Conservation (phyloP, 108 stramenopile species). For the Pseudonitzschia delicatissima region DNA sequence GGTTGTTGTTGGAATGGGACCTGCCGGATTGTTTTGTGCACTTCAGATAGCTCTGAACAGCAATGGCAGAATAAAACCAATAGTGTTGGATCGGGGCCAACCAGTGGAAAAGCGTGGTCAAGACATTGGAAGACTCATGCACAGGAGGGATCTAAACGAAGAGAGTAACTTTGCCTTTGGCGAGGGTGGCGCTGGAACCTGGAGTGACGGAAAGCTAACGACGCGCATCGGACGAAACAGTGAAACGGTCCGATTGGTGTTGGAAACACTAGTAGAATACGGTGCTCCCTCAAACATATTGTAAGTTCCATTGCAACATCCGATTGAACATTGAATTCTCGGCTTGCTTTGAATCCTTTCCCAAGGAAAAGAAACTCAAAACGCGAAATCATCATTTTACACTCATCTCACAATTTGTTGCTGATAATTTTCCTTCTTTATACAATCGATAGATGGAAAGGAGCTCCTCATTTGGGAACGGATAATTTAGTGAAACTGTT, state of each 20-base stretch:
- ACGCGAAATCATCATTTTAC: no score
- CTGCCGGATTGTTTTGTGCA: slow-evolving; percentile 92
- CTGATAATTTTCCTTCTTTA: not conserved
- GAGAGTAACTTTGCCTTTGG: slow-evolving; percentile 92
- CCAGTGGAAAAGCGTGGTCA: slow-evolving; percentile 88
- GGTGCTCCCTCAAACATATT: slow-evolving; percentile 88
- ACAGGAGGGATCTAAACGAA: slow-evolving; percentile 37
- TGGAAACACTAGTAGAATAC: slow-evolving; percentile 81
- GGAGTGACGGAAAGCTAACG: slow-evolving; percentile 95
- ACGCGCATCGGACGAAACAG: slow-evolving; percentile 89
- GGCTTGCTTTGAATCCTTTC: no score
- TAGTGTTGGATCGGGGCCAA: slow-evolving; percentile 88
- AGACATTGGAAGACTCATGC: slow-evolving; percentile 88
- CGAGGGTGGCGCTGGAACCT: slow-evolving; percentile 96
- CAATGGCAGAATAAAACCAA: slow-evolving; percentile 51
- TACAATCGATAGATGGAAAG: slow-evolving; percentile 48
- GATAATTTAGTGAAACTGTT: slow-evolving; percentile 88
- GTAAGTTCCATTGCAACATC: slow-evolving; percentile 6
- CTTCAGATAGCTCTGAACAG: slow-evolving; percentile 51
- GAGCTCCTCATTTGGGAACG: slow-evolving; percentile 92
- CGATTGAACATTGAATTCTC: no score
- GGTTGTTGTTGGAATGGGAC: slow-evolving; percentile 79
- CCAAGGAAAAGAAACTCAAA: no score
- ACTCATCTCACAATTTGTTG: no score
- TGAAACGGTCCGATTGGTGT: slow-evolving; percentile 70